Conservation (phyloP, 768 basidiomycete species). For the Tylopilus plumbeoviolaceoides region DNA sequence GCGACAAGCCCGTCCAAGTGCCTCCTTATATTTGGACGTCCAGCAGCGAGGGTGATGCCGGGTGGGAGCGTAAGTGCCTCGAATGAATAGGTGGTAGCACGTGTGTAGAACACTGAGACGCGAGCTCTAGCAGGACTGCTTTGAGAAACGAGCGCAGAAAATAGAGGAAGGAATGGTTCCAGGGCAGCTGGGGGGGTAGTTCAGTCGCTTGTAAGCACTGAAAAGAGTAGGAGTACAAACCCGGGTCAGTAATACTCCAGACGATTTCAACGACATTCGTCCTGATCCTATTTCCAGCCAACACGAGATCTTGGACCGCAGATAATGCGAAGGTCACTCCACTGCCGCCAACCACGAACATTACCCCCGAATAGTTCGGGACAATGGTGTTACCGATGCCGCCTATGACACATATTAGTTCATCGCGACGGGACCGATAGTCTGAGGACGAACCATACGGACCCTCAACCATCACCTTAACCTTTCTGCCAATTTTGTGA, state of each 20-base stretch:
- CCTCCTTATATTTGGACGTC: conserved; percentile 47
- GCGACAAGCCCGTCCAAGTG: conserved; percentile 42
- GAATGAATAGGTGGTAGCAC: conserved; percentile 26
- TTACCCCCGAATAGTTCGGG: conserved; percentile 59
- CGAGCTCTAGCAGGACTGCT: conserved; percentile 40
- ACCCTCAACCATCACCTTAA: conserved; percentile 48
- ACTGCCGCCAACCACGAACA: conserved; percentile 73
- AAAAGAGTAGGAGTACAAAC: conserved; percentile 28
- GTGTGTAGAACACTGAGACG: conserved; percentile 57
- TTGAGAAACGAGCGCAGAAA: conserved; percentile 42
- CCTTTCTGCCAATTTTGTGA: conserved; percentile 15
- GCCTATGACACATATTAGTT: conserved; percentile 30
- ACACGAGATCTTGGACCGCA: conserved; percentile 59
- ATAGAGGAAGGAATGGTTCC: conserved; percentile 44
- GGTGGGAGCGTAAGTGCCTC: conserved; percentile 27
- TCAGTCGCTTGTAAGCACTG: neutral
- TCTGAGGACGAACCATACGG: conserved; percentile 39
- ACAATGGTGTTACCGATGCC: conserved; percentile 58
- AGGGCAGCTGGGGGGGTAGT: conserved; percentile 35
- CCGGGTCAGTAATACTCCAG: conserved; percentile 58
- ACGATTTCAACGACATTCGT: conserved; percentile 60
- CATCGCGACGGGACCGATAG: neutral
- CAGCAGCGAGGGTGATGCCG: conserved; percentile 42
- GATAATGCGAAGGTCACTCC: conserved; percentile 71
- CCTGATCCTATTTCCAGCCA: conserved; percentile 43